Conservation (phyloP, 495 filamentous ascomycete genomes). For the Penicillium lividum region DNA sequence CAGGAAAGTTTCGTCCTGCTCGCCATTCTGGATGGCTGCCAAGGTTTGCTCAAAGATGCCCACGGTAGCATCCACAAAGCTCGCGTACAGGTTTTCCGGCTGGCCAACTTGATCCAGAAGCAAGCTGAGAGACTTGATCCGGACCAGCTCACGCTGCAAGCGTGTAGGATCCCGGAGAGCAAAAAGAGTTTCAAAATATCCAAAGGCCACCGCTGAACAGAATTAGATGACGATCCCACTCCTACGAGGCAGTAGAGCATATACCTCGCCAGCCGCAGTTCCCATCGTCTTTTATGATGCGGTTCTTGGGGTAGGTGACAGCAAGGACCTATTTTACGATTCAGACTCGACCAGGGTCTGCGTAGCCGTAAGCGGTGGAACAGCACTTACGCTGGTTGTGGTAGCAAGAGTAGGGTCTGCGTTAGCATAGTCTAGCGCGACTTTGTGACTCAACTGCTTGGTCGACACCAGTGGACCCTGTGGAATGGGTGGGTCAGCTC, state of each 20-base stretch:
- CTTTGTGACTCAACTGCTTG: constrained; percentile 71
- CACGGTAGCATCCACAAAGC: constrained; percentile 77
- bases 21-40: constrained; percentile 49
- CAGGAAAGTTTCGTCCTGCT: constrained; percentile 63
- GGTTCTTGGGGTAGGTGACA: constrained; percentile 81
- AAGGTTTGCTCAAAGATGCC: constrained; percentile 61
- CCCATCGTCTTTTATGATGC: constrained; percentile 87
- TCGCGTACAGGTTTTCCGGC: constrained; percentile 69
- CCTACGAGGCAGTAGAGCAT: constrained; percentile 19
- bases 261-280: constrained; percentile 98
- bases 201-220: constrained; percentile 78
- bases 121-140: constrained; percentile 69
- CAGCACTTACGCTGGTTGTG: constrained; percentile 75
- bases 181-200: constrained; percentile 85
- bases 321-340: constrained; percentile 84
- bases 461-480: constrained; percentile 70
- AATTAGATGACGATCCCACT: constrained; percentile 14
- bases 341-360: too few species aligned
- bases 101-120: constrained; percentile 72
- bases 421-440: constrained; percentile 86
- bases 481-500: neutral
- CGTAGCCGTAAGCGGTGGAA: too few species aligned
- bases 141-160: constrained; percentile 65
- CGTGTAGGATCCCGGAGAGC: constrained; percentile 61
- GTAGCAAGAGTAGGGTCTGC: constrained; percentile 81